Base-by-base conservation (phyloP, 306 rosid species). In the Luffa aegyptiaca region DNA sequence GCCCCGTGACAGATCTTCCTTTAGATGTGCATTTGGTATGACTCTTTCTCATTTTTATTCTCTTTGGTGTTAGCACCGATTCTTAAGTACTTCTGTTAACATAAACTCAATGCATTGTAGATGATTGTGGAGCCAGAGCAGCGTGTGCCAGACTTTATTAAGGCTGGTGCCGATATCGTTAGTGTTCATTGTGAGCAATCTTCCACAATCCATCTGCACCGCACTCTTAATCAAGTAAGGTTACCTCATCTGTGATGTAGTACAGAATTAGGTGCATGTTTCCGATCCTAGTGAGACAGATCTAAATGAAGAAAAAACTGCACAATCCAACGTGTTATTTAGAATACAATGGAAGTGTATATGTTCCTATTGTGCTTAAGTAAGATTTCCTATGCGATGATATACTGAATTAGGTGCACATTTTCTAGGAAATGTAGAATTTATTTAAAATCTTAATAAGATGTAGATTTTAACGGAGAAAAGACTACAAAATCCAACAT, bases 131-230 rank as follows among this genome's bases (percentile, higher is more conserved):
- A 96, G 85, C 99, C 99, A 13, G 99, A 96, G 1, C 93, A 84
- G 86, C 90, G 99, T 63, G 97, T 96, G 81, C 99, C 96, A 10
- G 99, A 96, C 87, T 96, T 96, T 84, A 91, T 96, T 84, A 96
- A 96, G 91, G 99, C 99, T 57, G 99, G 99, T 59, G 99, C 99
- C 5, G 99, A 96, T 92, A 96, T 96, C 18, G 93, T 96, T 80
- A 96, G 99, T 81, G 88, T 96, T 82, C 99, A 96, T 81, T 83
- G 88, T 76, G 99, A 96, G 86, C 98, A 91, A 85, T 66, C 99
- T 75, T 81, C 99, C 80, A 96, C 99, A 82, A 96, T 96, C 86
- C 99, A 96, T 91, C 89, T 96, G 86, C 99, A 96, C 80, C 99
- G 99, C 6, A 82, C 99, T 13, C 1, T 96, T 84, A 85, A 91